Base-by-base conservation (phyloP, 345 rosid genomes). In the Clarkia xantiana region DNA sequence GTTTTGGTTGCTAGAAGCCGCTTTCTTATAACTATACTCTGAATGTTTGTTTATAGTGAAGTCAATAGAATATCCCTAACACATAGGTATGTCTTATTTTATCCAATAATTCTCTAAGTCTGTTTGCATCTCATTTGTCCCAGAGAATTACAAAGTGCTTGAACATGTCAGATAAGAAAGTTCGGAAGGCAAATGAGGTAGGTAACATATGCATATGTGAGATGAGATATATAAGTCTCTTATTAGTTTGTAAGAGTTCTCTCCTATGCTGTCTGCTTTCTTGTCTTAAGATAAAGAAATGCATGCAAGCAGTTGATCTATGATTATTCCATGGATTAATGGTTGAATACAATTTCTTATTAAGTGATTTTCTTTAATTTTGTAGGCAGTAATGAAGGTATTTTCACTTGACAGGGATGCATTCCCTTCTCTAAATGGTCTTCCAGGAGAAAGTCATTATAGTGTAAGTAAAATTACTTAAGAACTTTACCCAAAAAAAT, bases 111-210 rank as follows among this genome's bases (percentile, higher is more conserved):
- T 55, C 1, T 29, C 36, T 29, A 29, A 29, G 36, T 29, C 15
- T 47, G 2, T 25, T 67, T 22, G 20, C 34, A 49, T 54, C 40
- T 29, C 17, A 16, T 18, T 41, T 17, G 61, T 73, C 66, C 40
- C 93, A 90, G 97, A 81, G 79, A 59, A 83, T 90, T 52, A 96
- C 96, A 41, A 81, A 83, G 62, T 70, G 69, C 45, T 69, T 90
- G 58, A 90, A 86, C 62, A 86, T 90, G 82, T 83, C 97, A 1
- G 78, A 79, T 65, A 83, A 76, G 70, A 90, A 90, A 90, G 94
- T 90, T 47, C 70, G 75, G 64, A 90, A 90, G 63, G 97, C 97
- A 51, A 86, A 94, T 17, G 86, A 86, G 91, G 97, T 86, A 86
- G 91, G 97, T 86, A 75, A 44, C 13, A 22, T 39, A n/a, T n/a